These are phyloP conservation scores for Bipolaris cookei DNA, from an alignment of 2,329 filamentous ascomycete species.

Conservation along the genomic window DNA sequence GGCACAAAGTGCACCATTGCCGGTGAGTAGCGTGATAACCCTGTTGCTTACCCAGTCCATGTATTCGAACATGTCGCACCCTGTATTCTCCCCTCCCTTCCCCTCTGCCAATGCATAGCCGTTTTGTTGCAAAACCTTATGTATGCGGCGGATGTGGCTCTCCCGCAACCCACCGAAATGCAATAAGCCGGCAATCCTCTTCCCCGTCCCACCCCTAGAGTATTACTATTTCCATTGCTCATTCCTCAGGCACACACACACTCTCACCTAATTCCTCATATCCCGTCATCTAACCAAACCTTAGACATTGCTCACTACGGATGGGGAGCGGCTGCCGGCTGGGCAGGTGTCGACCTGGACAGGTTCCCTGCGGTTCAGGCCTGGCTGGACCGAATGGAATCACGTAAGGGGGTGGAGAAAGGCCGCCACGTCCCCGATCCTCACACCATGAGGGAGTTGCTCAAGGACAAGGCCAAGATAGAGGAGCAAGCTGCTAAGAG, in stretches of 20 bases:
- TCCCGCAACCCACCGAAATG: not conserved
- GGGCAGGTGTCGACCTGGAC: conserved; percentile 70
- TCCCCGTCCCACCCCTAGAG: no score
- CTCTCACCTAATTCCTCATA: not conserved
- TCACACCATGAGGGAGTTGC: conserved; percentile 66
- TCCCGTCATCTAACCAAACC: conserved; percentile 6
- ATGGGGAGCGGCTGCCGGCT: conserved; percentile 69
- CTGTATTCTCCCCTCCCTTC: not conserved
- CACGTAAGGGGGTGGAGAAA: conserved; percentile 74
- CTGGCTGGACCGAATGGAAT: conserved; percentile 75
- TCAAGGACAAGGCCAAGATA: conserved; percentile 63
- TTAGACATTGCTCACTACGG: conserved; percentile 78
- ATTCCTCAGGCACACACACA: no score
- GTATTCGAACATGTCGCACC: not conserved
- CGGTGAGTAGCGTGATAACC: conserved; percentile 22
- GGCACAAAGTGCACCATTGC: conserved; percentile 69
- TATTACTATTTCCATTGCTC: no score
- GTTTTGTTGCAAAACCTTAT: not conserved
- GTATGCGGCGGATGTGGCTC: not conserved
- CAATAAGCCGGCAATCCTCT: not conserved
- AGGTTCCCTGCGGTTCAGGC: conserved; percentile 78
- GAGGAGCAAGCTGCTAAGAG: conserved; percentile 61
- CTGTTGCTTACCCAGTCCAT: not conserved
- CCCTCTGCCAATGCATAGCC: not conserved
- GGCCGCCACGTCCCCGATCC: conserved; percentile 74